phyloP scores from a whole-genome alignment of 1,284 basidiomycete species.

The Pseudozyma pruni region DNA sequence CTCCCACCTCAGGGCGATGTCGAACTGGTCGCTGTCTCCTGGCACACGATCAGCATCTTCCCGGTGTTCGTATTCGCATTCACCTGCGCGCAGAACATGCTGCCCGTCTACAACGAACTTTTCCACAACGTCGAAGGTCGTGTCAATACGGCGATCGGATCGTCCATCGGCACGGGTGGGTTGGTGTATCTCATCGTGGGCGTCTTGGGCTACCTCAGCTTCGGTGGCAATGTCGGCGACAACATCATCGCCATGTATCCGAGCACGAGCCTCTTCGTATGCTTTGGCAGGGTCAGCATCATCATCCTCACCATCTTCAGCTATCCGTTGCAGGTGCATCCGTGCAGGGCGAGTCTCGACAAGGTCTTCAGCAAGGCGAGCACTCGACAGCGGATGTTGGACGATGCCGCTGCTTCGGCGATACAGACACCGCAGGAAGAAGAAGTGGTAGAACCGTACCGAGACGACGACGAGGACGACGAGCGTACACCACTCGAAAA shows the following conservation, averaged over 20 bases:
- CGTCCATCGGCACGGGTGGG: constrained; percentile 78
- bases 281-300: constrained; percentile 91
- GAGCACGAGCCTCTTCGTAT: constrained; percentile 89
- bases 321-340: constrained; percentile 77
- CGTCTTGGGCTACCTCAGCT: constrained; percentile 89
- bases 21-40: constrained; percentile 68
- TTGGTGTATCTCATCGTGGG: constrained; percentile 64
- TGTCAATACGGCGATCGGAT: constrained; percentile 86
- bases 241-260: constrained; percentile 75
- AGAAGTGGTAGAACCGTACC: constrained; percentile 29
- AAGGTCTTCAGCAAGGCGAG: constrained; percentile 75
- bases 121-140: constrained; percentile 80
- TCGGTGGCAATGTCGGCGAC: constrained; percentile 77
- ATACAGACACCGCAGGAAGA: constrained; percentile 7
- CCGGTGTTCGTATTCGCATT: constrained; percentile 90
- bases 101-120: constrained; percentile 91
- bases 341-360: constrained; percentile 90
- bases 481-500: constrained; percentile 1
- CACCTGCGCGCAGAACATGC: constrained; percentile 64
- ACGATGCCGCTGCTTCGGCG: constrained; percentile 31
- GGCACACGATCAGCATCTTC: constrained; percentile 80
- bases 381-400: constrained; percentile 36
- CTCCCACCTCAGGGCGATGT: constrained; percentile 57
- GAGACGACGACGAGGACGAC: constrained; percentile 49
- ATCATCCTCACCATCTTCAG: constrained; percentile 76